Evolutionary conservation across 2,329 filamentous ascomycete genomes (phyloP), one percentile per base, ranked within the genome.

Genomic region (Penicillium concentricum): DNA sequence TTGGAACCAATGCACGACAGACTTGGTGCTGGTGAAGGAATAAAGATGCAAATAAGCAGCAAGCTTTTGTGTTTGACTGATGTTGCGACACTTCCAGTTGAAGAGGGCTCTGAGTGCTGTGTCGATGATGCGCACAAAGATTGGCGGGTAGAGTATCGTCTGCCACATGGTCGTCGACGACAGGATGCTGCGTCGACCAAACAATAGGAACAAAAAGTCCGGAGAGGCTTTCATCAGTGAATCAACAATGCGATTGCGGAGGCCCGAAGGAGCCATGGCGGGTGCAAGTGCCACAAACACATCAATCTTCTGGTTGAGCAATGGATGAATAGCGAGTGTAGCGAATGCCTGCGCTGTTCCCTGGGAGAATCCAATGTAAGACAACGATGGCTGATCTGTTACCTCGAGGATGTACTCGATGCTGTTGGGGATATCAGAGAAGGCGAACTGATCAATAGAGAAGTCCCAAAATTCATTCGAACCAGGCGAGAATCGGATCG

Each of bases 1-100:
- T 72, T 99, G 94, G 73, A 99, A 99, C 94, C 94, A 99, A 72
- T 99, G 94, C 0, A 99, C 94, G 9, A 99, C 92, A 20, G 88
- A 92, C 76, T 99, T 99, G 56, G 92, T 96, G 72, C 91, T 96
- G 0, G 93, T 97, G 73, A 93, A 97, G 0, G 92, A 97, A 78
- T 96, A 99, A 0, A 99, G 79, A 77, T 99, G 94, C 10, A 93
- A 89, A 72, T 99, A 99, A 1, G 92, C 92, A 2, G 94, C 94
- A 18, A 99, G 84, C 71, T 99, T 99, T 74, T 99, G 94, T 56
- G 88, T 87, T 0, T 85, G 78, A 9, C 86, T 86, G 60, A 99
- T 97, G 72, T 97, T 99, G 57, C 81, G 80, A 4, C 88, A 89
- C 59, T 84, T 85, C 94, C 94, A 99, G 66, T 90, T 88, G 75